Conservation (phyloP, 2,329 filamentous ascomycete genomes). For the Cytospora schulzeri region DNA sequence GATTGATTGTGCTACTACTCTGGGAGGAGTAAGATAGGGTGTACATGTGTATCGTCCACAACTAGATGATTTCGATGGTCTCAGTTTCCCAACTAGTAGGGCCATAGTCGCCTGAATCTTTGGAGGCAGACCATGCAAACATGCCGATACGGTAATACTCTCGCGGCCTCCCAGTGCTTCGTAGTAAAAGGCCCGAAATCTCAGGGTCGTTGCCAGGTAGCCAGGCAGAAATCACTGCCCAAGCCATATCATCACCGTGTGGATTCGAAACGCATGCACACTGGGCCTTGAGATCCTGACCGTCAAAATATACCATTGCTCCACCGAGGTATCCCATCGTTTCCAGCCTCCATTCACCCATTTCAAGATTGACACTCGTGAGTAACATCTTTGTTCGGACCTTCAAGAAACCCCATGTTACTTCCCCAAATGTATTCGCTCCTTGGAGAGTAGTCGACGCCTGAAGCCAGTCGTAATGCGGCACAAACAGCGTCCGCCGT, state of each 20-base stretch:
- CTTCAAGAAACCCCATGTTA: not conserved
- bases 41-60: not conserved
- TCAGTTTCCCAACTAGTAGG: not conserved
- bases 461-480: not conserved
- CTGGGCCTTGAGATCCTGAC: not conserved
- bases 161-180: not conserved
- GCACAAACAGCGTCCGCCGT: not conserved
- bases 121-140: not conserved
- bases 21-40: too few relatives aligned
- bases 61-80: not conserved
- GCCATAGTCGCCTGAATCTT: not conserved
- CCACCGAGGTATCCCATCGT: not conserved
- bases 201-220: too few relatives aligned
- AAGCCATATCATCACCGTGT: not conserved
- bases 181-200: not conserved
- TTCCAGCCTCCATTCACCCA: not conserved
- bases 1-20: too few relatives aligned
- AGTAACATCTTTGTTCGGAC: not conserved
- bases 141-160: not conserved
- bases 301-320: not conserved
- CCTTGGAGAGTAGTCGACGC: not conserved
- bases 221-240: not conserved
- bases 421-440: not conserved
- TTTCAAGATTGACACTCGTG: not conserved
- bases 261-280: not conserved